A percentile compares a stretch with the other conserved stretches of the same genome.
phyloP scores from a whole-genome alignment of 225 moss, liverwort and hornwort genomes.

The Pseudoscleropodium purum region DNA sequence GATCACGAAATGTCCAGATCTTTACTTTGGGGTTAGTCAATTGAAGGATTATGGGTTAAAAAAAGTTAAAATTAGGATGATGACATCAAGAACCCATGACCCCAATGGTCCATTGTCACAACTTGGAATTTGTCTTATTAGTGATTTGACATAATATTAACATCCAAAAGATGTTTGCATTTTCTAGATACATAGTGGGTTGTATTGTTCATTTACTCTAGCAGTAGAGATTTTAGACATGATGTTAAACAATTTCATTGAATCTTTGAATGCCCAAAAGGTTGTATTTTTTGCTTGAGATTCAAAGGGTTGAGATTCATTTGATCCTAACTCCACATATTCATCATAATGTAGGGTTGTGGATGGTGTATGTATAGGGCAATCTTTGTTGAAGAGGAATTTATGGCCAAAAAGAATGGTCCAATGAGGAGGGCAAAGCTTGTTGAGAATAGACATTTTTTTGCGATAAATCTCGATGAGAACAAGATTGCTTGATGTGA shows the following conservation, averaged over 20 bases:
- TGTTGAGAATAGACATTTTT: background rate
- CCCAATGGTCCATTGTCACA: too few species aligned
- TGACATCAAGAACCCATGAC: too few species aligned
- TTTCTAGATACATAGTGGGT: too few species aligned
- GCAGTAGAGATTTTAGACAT: background rate
- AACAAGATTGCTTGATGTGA: background rate
- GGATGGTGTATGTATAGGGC: background rate
- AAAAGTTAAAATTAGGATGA: too few species aligned
- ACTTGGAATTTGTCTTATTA: too few species aligned
- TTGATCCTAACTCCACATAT: background rate
- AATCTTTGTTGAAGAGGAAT: accelerated
- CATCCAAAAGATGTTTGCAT: too few species aligned
- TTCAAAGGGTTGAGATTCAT: background rate
- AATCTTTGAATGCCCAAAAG: background rate
- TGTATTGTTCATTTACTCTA: too few species aligned
- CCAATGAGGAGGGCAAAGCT: accelerated
- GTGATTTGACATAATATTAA: too few species aligned
- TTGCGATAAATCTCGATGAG: background rate
- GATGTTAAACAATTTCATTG: background rate
- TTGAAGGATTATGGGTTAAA: background rate
- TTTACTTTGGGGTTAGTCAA: background rate
- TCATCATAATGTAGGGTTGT: background rate
- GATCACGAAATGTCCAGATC: background rate
- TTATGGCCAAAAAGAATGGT: background rate
- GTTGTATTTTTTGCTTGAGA: background rate